Conservation (phyloP, 306 rosid species). For the Urtica urens region DNA sequence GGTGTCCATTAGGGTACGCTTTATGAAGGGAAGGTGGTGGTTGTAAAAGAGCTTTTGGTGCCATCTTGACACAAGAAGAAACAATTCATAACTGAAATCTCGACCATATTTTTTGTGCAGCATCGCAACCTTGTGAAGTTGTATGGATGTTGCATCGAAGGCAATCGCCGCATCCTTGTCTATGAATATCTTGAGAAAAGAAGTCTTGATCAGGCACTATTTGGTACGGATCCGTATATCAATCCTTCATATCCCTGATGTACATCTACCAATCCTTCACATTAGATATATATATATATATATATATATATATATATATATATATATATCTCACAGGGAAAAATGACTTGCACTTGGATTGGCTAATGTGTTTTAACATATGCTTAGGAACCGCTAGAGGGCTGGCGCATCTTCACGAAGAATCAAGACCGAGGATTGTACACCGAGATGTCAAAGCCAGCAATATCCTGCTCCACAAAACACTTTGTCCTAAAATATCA, state of each 20-base stretch:
- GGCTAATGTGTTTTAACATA: constrained; percentile 23
- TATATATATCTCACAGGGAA: constrained; percentile 14
- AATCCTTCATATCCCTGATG: not conserved
- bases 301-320: too few relatives aligned
- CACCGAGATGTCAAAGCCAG: constrained; percentile 36
- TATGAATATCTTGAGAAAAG: constrained; percentile 25
- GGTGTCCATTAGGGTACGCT: constrained; percentile 20
- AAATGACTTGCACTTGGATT: constrained; percentile 16
- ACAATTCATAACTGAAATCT: constrained; percentile 24
- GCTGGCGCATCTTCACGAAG: constrained; percentile 30
- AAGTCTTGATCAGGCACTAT: constrained; percentile 27
- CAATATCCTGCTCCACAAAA: constrained; percentile 27
- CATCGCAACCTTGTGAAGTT: constrained; percentile 30
- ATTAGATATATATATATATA: not conserved
- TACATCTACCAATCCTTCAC: not conserved
- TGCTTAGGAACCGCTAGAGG: constrained; percentile 29
- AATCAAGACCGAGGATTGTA: constrained; percentile 24
- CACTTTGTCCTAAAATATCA: constrained; percentile 22
- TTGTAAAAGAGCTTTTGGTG: constrained; percentile 26
- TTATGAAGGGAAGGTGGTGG: constrained; percentile 20
- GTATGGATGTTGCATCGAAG: constrained; percentile 29
- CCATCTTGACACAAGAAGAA: constrained; percentile 20
- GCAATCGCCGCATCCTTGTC: constrained; percentile 17
- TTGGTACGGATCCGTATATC: constrained; percentile 9
- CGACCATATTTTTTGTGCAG: constrained; percentile 17